Base-by-base conservation (phyloP, 2,329 filamentous ascomycete species). In the Phoma herbarum region DNA sequence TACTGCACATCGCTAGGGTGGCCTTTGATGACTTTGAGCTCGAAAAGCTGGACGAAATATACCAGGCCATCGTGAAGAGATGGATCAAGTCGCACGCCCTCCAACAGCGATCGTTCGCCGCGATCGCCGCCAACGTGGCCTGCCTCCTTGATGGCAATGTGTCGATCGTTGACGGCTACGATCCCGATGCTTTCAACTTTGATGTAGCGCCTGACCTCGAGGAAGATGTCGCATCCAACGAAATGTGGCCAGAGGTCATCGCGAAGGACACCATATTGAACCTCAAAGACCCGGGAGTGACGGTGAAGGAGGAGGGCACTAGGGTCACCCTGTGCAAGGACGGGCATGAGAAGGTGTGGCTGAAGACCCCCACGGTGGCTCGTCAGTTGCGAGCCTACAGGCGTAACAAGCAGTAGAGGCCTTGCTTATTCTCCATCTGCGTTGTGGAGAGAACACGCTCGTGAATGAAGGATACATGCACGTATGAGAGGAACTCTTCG, bases 1-100 rank as follows among this genome's bases (percentile, higher is more conserved):
- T 60, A 0, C 18, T 64, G 12, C 63, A 66, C n/a, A 23, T 62
- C 23, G 57, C 61, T 11, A 51, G 63, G 2, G 25, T 64, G 0
- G 59, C 60, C 6, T 57, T 52, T 33, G 60, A 68, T 14, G 20
- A 53, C 14, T 42, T 43, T 3, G 46, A 61, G 22, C 1, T 48
- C 4, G 48, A 39, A 2, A 16, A 22, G 2, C 44, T 64, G 1
- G 12, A 28, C 4, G 42, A 44, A 0, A 61, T 64, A 2, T 51
- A 44, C 3, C 23, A 59, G 4, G 59, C 52, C 8, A 60, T 57
- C 43, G 39, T 53, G 22, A 33, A 35, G 16, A 29, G 60, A 37
- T 64, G 62, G 62, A 25, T 62, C 14, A 52, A 44, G 20, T 44
- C 50, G 3, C 42, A 59, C 7, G 50, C 44, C 0, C 39, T 46